Conservation (phyloP, 345 rosid genomes). For the Erucastrum elatum region DNA sequence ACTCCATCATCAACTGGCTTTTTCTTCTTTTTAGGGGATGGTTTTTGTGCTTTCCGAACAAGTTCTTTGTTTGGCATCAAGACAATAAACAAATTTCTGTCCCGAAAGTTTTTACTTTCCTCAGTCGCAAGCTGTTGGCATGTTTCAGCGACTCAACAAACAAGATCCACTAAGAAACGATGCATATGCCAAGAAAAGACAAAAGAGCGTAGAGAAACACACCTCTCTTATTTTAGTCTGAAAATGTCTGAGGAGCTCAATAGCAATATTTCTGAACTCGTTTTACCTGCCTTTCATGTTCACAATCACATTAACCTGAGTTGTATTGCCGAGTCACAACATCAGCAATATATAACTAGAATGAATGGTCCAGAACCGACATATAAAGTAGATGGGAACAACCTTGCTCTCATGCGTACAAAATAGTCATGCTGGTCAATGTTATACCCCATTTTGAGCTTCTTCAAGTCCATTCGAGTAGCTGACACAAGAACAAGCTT, state of each 20-base stretch:
- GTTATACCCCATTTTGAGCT: slow-evolving; percentile 96
- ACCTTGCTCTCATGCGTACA: slow-evolving; percentile 95
- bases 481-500: slow-evolving; percentile 50
- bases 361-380: neutral
- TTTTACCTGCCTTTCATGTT: slow-evolving; percentile 92
- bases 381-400: neutral
- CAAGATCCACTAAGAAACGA: neutral
- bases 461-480: slow-evolving; percentile 78
- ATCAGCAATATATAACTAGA: slow-evolving; percentile 13
- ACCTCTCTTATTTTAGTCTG: slow-evolving; percentile 94
- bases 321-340: slow-evolving; percentile 14
- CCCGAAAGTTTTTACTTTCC: slow-evolving; percentile 81
- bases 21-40: slow-evolving; percentile 56
- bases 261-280: slow-evolving; percentile 84
- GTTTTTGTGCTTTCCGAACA: slow-evolving; percentile 67
- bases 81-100: slow-evolving; percentile 67
- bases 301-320: slow-evolving; percentile 91
- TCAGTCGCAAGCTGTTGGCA: slow-evolving; percentile 67
- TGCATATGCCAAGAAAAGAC: neutral
- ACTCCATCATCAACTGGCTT: slow-evolving; percentile 54
- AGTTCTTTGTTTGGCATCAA: slow-evolving; percentile 83
- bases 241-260: slow-evolving; percentile 80
- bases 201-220: neutral
- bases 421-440: slow-evolving; percentile 91
- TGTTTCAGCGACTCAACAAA: slow-evolving; percentile 10